These are phyloP conservation scores for Berberis vulgaris DNA, from an alignment of 164 flowering plant genomes.

Conservation along the genomic window DNA sequence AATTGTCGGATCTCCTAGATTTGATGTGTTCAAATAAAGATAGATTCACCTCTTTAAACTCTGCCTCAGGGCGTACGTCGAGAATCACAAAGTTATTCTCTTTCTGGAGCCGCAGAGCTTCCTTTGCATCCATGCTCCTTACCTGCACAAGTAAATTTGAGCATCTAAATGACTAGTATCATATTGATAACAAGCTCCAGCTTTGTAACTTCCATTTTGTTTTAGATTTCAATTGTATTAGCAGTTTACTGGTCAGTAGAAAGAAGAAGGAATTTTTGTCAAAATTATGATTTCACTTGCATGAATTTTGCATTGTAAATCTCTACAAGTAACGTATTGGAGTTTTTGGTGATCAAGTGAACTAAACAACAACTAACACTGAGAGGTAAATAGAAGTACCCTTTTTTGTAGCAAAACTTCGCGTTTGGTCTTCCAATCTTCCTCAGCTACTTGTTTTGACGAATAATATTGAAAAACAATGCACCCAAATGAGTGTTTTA, in stretches of 20 bases:
- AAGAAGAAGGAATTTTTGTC: background rate
- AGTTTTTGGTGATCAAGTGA: background rate
- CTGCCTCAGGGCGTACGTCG: slow-evolving; percentile 93
- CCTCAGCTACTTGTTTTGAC: slow-evolving; percentile 54
- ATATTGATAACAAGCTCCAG: background rate
- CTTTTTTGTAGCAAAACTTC: slow-evolving; percentile 64
- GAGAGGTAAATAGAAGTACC: slow-evolving; percentile 25
- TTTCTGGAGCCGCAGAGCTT: slow-evolving; percentile 84
- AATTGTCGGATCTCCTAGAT: too few relatives aligned
- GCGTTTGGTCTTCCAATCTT: slow-evolving; percentile 85
- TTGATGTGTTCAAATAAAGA: background rate
- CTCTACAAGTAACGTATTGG: background rate
- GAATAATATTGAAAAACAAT: background rate
- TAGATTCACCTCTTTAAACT: slow-evolving; percentile 69
- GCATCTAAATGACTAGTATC: background rate
- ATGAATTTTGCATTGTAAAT: background rate
- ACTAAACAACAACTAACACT: background rate
- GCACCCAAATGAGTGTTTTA: background rate
- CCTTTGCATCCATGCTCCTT: slow-evolving; percentile 82
- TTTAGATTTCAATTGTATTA: background rate
- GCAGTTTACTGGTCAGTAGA: background rate
- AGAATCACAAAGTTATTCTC: slow-evolving; percentile 94
- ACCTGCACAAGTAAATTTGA: slow-evolving; percentile 47
- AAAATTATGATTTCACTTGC: background rate
- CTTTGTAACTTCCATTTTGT: background rate